Evolutionary conservation across 345 rosid species (phyloP).

Genomic region (Acer negundo): DNA sequence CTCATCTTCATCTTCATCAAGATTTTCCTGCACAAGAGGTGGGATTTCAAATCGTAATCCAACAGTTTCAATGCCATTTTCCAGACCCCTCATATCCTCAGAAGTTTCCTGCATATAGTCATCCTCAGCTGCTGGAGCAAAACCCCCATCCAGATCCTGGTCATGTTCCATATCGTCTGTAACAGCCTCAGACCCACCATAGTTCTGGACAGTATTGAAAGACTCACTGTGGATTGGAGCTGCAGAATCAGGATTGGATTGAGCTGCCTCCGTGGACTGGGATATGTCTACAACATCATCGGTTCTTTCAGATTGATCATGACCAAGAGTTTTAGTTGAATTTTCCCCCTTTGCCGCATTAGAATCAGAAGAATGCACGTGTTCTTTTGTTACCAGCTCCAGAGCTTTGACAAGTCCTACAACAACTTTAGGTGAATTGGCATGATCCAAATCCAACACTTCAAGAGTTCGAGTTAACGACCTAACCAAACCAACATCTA

Average conservation of each 20-base stretch:
- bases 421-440: conserved; percentile 85
- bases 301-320: conserved; percentile 51
- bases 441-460: conserved; percentile 85
- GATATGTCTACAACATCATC: conserved; percentile 56
- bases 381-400: conserved; percentile 94
- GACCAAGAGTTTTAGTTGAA: conserved; percentile 52
- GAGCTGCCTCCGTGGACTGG: conserved; percentile 58
- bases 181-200: conserved; percentile 79
- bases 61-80: conserved; percentile 66
- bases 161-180: conserved; percentile 96
- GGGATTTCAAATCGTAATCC: conserved; percentile 81
- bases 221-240: conserved; percentile 55
- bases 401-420: conserved; percentile 77
- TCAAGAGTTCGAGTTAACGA: conserved; percentile 80
- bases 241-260: conserved; percentile 57
- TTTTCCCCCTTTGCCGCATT: conserved; percentile 62
- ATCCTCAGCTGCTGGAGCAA: conserved; percentile 67
- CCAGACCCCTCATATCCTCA: conserved; percentile 72
- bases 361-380: conserved; percentile 66
- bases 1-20: conserved; percentile 84
- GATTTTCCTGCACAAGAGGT: conserved; percentile 74
- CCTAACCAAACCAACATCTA: conserved; percentile 84
- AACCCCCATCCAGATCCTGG: conserved; percentile 83
- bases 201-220: conserved; percentile 51
- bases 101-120: conserved; percentile 89